These are phyloP conservation scores for Echinochloa phyllopogon DNA, from an alignment of 176 grass and related monocot species.

Conservation along the genomic window DNA sequence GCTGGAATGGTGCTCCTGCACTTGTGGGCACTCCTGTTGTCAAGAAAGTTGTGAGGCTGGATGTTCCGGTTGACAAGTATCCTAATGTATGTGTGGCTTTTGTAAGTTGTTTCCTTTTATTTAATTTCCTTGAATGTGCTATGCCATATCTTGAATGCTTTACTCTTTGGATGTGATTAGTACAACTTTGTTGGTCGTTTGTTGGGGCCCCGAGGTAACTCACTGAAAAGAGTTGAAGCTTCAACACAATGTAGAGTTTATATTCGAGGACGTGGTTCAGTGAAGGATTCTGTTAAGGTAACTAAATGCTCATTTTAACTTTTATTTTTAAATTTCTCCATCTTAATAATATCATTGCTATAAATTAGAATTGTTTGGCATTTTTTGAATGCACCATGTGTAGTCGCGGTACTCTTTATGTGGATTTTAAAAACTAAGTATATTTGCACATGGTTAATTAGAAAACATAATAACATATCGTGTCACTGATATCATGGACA, in stretches of 20 bases:
- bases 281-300: conserved; percentile 98
- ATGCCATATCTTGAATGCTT: conserved; percentile 37
- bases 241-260: conserved; percentile 98
- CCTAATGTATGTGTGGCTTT: conserved; percentile 65
- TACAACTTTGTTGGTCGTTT: conserved; percentile 98
- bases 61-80: conserved; percentile 94
- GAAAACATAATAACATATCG: neutral
- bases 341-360: conserved; percentile 13
- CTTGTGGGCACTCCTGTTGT: conserved; percentile 62
- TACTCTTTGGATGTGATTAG: conserved; percentile 52
- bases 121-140: conserved; percentile 14
- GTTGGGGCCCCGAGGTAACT: conserved; percentile 94
- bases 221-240: conserved; percentile 98
- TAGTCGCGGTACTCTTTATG: conserved; percentile 22
- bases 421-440: neutral
- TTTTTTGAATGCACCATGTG: neutral
- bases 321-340: conserved; percentile 5
- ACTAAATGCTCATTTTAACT: conserved; percentile 29
- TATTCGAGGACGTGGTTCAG: conserved; percentile 89
- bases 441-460: conserved; percentile 5
- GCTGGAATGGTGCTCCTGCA: conserved; percentile 74
- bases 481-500: conserved; percentile 21
- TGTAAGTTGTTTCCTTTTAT: conserved; percentile 40
- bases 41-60: conserved; percentile 94
- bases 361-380: conserved; percentile 14